phyloP scores from a whole-genome alignment of 2,329 filamentous ascomycete genomes.

The Triangularia setosa region DNA sequence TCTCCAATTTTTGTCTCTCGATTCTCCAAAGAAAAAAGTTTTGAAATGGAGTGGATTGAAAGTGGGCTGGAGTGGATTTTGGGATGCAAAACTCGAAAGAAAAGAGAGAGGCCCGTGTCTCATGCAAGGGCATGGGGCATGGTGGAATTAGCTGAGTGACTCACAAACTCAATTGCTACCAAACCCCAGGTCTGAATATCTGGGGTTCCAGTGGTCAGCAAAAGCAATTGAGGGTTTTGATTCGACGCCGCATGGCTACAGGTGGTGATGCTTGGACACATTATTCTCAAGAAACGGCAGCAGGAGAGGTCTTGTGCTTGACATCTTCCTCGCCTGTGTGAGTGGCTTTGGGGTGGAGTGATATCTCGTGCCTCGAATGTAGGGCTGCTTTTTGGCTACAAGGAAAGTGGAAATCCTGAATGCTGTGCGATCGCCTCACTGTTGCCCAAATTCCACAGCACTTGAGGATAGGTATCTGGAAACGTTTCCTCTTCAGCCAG shows the following conservation, averaged over 20 bases:
- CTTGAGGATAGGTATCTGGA: not conserved
- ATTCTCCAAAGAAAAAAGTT: not conserved
- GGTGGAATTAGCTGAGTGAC: slow-evolving; percentile 10
- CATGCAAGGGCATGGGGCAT: not conserved
- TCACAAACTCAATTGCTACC: slow-evolving; percentile 27
- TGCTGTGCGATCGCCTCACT: not conserved
- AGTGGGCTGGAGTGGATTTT: not conserved
- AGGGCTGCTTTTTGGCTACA: not conserved
- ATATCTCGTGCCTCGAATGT: not conserved
- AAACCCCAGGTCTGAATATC: not conserved
- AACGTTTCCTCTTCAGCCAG: slow-evolving; percentile 8
- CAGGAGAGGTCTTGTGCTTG: not conserved
- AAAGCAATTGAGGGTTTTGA: slow-evolving; percentile 20
- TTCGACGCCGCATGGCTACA: slow-evolving; percentile 11
- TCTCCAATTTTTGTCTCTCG: not conserved
- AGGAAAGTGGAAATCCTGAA: not conserved
- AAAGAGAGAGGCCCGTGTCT: not conserved
- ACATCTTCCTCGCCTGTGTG: not conserved
- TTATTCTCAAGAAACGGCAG: not conserved
- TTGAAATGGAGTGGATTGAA: not conserved
- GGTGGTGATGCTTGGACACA: not conserved
- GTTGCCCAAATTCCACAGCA: not conserved
- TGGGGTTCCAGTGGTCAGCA: slow-evolving; percentile 6
- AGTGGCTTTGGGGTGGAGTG: not conserved
- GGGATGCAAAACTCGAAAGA: not conserved